Conservation (phyloP, 2,329 filamentous ascomycete genomes). For the Arthroderma sp. region DNA sequence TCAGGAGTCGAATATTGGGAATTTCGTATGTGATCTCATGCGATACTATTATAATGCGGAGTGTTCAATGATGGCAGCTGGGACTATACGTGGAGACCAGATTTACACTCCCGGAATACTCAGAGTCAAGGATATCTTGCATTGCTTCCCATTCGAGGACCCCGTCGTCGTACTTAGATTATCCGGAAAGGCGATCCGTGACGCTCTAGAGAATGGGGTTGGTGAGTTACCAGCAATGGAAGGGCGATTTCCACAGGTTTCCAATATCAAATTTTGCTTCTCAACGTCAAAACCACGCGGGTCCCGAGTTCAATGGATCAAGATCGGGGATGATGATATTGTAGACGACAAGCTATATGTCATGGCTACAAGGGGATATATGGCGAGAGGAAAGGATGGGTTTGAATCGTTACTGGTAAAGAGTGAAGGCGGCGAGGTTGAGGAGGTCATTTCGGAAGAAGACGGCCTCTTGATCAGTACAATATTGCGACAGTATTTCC, state of each 20-base stretch:
- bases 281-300: slow-evolving; percentile 49
- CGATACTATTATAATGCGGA: slow-evolving; percentile 67
- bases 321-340: slow-evolving; percentile 48
- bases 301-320: slow-evolving; percentile 49
- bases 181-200: slow-evolving; percentile 57
- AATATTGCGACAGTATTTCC: slow-evolving; percentile 81
- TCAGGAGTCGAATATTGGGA: slow-evolving; percentile 70
- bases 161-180: slow-evolving; percentile 67
- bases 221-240: slow-evolving; percentile 71
- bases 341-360: slow-evolving; percentile 53
- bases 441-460: slow-evolving; percentile 72
- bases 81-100: slow-evolving; percentile 77
- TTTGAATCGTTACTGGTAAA: slow-evolving; percentile 63
- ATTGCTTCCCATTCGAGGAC: slow-evolving; percentile 87
- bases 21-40: slow-evolving; percentile 89
- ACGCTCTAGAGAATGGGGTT: slow-evolving; percentile 75
- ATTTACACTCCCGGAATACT: slow-evolving; percentile 73
- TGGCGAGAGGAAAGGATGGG: slow-evolving; percentile 78
- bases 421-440: slow-evolving; percentile 60
- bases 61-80: slow-evolving; percentile 70
- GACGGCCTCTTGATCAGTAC: slow-evolving; percentile 76
- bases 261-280: slow-evolving; percentile 64
- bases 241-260: slow-evolving; percentile 74
- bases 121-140: slow-evolving; percentile 66
- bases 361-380: slow-evolving; percentile 73